phyloP scores from a whole-genome alignment of 2,329 filamentous ascomycete species.

The Penicillium digitatum region DNA sequence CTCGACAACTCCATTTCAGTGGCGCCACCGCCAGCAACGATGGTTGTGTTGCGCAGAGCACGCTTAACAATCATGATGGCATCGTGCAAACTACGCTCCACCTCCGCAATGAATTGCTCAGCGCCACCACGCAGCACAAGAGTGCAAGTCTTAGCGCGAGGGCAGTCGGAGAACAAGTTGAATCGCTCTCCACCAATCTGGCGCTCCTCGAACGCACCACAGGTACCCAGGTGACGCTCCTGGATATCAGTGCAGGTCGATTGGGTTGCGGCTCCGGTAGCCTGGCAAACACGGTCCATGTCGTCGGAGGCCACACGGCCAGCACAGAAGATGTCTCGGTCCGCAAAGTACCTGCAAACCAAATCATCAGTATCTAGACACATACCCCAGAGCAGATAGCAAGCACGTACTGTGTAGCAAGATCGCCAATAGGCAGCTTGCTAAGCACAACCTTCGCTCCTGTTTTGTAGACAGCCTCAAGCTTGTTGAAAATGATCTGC shows the following conservation, averaged over 20 bases:
- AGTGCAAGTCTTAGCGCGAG: slow-evolving; percentile 93
- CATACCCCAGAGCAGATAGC: neutral
- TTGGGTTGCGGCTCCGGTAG: slow-evolving; percentile 86
- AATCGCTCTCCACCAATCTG: slow-evolving; percentile 97
- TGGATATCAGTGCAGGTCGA: slow-evolving; percentile 96
- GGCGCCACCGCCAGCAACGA: slow-evolving; percentile 92
- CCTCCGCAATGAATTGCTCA: slow-evolving; percentile 98
- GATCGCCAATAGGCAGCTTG: slow-evolving; percentile 93
- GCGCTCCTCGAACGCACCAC: slow-evolving; percentile 86
- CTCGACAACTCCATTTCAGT: slow-evolving; percentile 95
- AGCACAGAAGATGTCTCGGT: slow-evolving; percentile 97
- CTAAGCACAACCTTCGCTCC: slow-evolving; percentile 96
- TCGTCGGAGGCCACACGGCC: slow-evolving; percentile 88
- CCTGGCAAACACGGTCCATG: slow-evolving; percentile 92
- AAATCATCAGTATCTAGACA: neutral
- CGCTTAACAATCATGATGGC: slow-evolving; percentile 99
- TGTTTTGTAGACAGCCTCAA: slow-evolving; percentile 88
- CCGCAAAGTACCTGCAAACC: slow-evolving; percentile 69
- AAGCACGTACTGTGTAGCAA: slow-evolving; percentile 73
- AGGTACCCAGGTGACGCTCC: slow-evolving; percentile 81
- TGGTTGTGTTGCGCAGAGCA: slow-evolving; percentile 87
- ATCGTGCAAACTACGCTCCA: slow-evolving; percentile 94
- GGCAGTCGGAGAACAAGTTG: slow-evolving; percentile 98
- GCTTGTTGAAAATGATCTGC: slow-evolving; percentile 99
- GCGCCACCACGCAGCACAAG: slow-evolving; percentile 90